Evolutionary conservation across 1,284 basidiomycete species (phyloP).

Genomic region (Cystobasidium sp.): DNA sequence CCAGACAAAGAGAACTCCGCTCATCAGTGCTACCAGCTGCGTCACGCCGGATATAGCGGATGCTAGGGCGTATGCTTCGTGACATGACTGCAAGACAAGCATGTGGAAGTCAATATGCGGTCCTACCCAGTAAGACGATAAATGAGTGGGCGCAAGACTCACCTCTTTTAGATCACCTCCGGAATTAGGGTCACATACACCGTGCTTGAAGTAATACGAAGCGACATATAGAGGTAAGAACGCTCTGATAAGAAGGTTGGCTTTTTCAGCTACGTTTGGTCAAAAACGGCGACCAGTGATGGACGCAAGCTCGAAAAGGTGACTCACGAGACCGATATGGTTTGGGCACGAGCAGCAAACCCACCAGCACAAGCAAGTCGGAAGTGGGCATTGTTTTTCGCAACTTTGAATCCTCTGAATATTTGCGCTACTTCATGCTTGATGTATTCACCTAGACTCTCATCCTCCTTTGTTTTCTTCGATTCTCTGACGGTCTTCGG

Average conservation of each 20-base stretch:
- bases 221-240: constrained; percentile 48
- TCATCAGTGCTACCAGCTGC: constrained; percentile 49
- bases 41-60: constrained; percentile 48
- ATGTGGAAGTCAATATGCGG: not conserved
- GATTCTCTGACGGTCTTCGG: constrained; percentile 14
- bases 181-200: constrained; percentile 18
- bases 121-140: not conserved
- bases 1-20: constrained; percentile 46
- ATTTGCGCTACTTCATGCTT: constrained; percentile 16
- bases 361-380: constrained; percentile 44
- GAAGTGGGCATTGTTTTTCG: constrained; percentile 28
- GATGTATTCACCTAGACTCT: not conserved
- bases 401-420: constrained; percentile 44
- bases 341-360: constrained; percentile 46
- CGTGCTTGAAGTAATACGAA: constrained; percentile 27
- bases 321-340: constrained; percentile 32
- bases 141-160: not conserved
- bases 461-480: not conserved
- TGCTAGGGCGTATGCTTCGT: constrained; percentile 46
- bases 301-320: not conserved
- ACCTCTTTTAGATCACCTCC: constrained; percentile 22
- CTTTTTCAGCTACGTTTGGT: too few species aligned
- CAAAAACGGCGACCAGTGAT: too few species aligned
- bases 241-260: constrained; percentile 23
- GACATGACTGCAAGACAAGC: constrained; percentile 40